phyloP scores from a whole-genome alignment of 2,329 filamentous ascomycete species.

The Pseudophaeomoniella oleicola region DNA sequence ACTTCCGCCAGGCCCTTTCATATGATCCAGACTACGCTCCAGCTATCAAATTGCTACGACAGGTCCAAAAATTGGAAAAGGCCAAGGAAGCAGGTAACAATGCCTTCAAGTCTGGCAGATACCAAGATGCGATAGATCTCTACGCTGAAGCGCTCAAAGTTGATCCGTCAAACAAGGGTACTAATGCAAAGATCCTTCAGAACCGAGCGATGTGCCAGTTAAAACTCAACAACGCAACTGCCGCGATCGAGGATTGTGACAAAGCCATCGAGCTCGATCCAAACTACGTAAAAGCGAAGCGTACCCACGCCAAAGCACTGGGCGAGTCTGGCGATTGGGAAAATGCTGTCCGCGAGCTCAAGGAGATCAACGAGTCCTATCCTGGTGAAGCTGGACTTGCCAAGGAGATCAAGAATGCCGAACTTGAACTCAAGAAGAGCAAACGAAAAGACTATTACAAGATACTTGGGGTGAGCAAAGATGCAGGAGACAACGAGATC shows the following conservation, averaged over 20 bases:
- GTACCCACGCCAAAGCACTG: constrained; percentile 82
- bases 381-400: constrained; percentile 66
- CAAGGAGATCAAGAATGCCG: constrained; percentile 77
- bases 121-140: constrained; percentile 66
- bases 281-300: constrained; percentile 75
- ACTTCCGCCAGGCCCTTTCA: constrained; percentile 76
- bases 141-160: constrained; percentile 74
- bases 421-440: constrained; percentile 94
- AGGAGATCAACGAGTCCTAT: constrained; percentile 68
- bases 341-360: constrained; percentile 77
- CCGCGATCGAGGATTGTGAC: constrained; percentile 75
- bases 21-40: constrained; percentile 86
- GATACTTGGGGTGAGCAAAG: constrained; percentile 79
- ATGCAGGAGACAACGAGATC: constrained; percentile 69
- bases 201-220: constrained; percentile 80
- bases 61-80: constrained; percentile 80
- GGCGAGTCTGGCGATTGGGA: constrained; percentile 84
- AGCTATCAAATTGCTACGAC: constrained; percentile 75
- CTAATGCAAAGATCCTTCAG: constrained; percentile 86
- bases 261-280: constrained; percentile 71
- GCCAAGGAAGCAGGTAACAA: constrained; percentile 89
- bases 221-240: constrained; percentile 65
- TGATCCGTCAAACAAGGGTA: constrained; percentile 77
- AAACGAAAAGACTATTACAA: constrained; percentile 98
- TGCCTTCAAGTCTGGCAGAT: constrained; percentile 75